Evolutionary conservation across 2,329 filamentous ascomycete genomes (phyloP), one percentile per base, ranked within the genome.

Genomic region (Dothideomycetes sp.): DNA sequence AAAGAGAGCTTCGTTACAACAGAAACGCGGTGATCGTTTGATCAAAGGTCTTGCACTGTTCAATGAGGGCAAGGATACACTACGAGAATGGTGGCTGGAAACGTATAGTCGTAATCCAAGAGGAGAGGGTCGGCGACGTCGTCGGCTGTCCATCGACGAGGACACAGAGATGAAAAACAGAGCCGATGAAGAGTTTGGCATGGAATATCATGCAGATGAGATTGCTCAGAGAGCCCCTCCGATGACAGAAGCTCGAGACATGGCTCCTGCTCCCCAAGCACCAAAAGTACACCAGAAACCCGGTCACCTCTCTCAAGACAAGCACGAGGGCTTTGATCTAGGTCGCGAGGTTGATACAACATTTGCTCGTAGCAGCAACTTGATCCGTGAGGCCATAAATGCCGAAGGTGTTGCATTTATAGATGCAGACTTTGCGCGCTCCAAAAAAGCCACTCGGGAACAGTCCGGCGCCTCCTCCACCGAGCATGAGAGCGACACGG

Each of bases 1-100:
- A 3, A 43, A 41, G 16, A 19, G 41, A n/a, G 69, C 65, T 58
- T 70, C 62, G 25, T 64, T 68, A 45, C 73, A 69, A 50, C 70
- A 67, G 49, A 69, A 64, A 51, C 67, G 65, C 49, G 71, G 63
- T 33, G 76, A 68, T 50, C 69, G 64, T 48, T 73, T 70, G 54
- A 70, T 70, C 29, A 67, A 70, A 20, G 70, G 71, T 1, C 55
- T 78, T 15, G 71, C 67, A 4, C 62, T 65, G 7, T 78, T 63
- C 47, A 57, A 54, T 22, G 45, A 40, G 9, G 52, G 52, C 13
- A 50, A 50, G 13, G 27, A 22, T 3, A 51, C 45, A 27, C 31
- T 57, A 8, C 46, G 52, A 12, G 45, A 53, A 5, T 57, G 54
- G 53, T 56, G 53, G 52, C 29, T 52, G 35, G 54, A 39, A 5